Base-by-base conservation (phyloP, 768 basidiomycete species). In the Phylloporus sp. region DNA sequence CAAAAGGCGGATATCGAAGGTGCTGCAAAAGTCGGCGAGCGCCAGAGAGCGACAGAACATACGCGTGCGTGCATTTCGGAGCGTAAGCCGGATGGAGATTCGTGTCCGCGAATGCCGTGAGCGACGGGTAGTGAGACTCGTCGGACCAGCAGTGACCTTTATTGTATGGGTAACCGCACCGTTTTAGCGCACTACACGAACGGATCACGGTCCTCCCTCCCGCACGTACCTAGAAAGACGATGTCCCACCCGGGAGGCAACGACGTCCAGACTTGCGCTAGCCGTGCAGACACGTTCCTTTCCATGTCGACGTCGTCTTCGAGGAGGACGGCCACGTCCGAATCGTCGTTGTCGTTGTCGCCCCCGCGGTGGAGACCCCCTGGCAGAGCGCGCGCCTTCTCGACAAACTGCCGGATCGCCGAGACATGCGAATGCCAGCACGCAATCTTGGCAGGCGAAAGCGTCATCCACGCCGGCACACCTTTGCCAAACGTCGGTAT, bases 281-380 rank as follows among this genome's bases (percentile, higher is more conserved):
- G 58, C 22, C 76, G 73, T 14, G 57, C 44, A 6, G 66, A 53
- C 11, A 84, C 74, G 53, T 87, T 78, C 24, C 62, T 69, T 65
- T 90, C 87, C 78, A 88, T 81, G 58, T 90, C 84, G 9, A 90
- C 68, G 52, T 90, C 88, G 58, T 89, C 88, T 63, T 89, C 87
- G 7, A 88, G 68, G n/a, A 89, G 71, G 9, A 88, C 46, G 0
- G 72, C 69, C 3, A 76, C 68, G 9, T n/a, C n/a, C n/a, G n/a
- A n/a, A n/a, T n/a, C n/a, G n/a, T n/a, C n/a, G n/a, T n/a, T n/a
- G n/a, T n/a, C n/a, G n/a, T n/a, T n/a, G n/a, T 70, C 70, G 46
- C 68, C 55, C 4, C 38, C 41, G 14, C 36, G 59, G 36, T 23
- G 39, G n/a, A 8, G 32, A 9, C 20, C 47, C n/a, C n/a, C n/a